Base-by-base conservation (phyloP, 2,329 filamentous ascomycete species). In the Trichoderma polysporum region DNA sequence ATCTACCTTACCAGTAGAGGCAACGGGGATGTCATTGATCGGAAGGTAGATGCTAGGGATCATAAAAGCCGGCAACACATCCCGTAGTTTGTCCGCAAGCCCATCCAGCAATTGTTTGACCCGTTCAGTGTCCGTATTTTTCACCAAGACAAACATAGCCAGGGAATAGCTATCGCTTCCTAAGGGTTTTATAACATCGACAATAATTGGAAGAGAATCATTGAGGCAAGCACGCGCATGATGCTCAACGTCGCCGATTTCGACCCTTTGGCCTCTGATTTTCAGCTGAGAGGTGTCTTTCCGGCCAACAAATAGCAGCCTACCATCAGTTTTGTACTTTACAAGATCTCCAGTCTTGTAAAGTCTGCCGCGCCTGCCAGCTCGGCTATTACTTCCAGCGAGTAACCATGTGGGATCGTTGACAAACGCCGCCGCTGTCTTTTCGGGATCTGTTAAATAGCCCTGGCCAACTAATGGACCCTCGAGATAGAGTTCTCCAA, bases 241-340 rank as follows among this genome's bases (percentile, higher is more conserved):
- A 59, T 68, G 67, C 60, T 69, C 68, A 37, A 69, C 59, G 22
- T 69, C 68, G 7, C 68, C 66, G 35, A 69, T 45, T 35, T 69
- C 68, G 6, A 85, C 77, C 62, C 84, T 73, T 66, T 81, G 86
- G 53, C 87, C 87, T 31, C 81, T 78, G 10, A 87, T 73, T 71
- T 87, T 87, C 35, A 86, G 78, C 72, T 87, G 84, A 37, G 53
- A 56, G 31, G 79, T 78, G 70, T 87, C 85, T 69, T 83, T 84
- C 41, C 85, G 77, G 53, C 83, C 84, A 62, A 83, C 70, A 65
- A 78, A 82, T 0, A 75, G 66, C 12, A 83, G 71, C 37, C 66
- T 70, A 7, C 78, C 77, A 65, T 82, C 74, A 3, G 68, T 59
- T 33, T 75, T 66, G 27, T 77, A 76, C 29, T 68, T 68, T 8